Evolutionary conservation across 2,329 filamentous ascomycete genomes (phyloP), one percentile per base, ranked within the genome.

Genomic region (Colletotrichum paranaense): DNA sequence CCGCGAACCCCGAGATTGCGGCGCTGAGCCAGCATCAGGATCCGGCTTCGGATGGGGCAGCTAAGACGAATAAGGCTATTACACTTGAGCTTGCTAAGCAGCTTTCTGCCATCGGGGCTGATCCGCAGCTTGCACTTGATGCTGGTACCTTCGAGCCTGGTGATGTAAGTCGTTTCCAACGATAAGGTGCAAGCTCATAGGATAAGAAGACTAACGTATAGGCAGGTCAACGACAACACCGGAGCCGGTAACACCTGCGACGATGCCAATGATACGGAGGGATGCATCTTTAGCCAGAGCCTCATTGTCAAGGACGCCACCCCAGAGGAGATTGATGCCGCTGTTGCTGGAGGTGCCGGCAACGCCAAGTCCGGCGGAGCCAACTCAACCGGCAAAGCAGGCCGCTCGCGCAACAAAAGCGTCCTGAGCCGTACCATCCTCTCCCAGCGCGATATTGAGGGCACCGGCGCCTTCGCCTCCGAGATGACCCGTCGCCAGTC

Each of bases 1-100:
- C 91, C 19, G 84, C 85, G 71, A 93, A 93, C 82, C 87, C 91
- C 3, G 91, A 93, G 83, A 92, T 93, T 77, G 88, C 86, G 32
- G 90, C 90, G 56, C 80, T 93, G 72, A 82, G 85, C 67, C 90
- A 92, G 81, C 91, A 93, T 81, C 91, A 93, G 82, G 92, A 93
- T 79, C 90, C 92, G 32, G 92, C 91, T 24, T 89, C 89, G 0
- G 78, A 85, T 3, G 87, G 86, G 55, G 89, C 91, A 14, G 86
- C 87, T 16, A 86, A 80, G 1, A 82, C 84, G 60, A 93, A 93
- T 85, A 92, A 92, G 83, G 83, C 85, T 46, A 88, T 92, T 76
- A 87, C 89, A 59, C 84, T 92, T 7, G 86, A 86, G 57, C 83
- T 92, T 4, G 91, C 91, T 22, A 82, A 84, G 65, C 89, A 92